Evolutionary conservation across 805 yeast genomes (phyloP), one percentile per base, ranked within the genome.

Genomic region (Sugiyamaella marilandica): DNA sequence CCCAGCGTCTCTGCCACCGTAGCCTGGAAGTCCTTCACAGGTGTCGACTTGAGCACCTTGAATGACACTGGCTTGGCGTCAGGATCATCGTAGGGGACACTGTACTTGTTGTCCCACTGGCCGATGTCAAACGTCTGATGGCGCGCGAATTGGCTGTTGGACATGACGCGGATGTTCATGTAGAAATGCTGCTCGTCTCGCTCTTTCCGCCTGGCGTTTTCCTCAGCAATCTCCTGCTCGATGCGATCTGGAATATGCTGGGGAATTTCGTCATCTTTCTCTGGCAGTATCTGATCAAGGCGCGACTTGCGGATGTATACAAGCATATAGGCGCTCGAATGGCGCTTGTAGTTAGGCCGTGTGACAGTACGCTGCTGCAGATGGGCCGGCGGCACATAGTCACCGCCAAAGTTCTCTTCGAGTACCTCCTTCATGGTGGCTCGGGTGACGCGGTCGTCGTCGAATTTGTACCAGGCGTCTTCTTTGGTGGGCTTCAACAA

Each of bases 311-410:
- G 78, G 57, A 91, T 79, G 65, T 94, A 94, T 2, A 94, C 98
- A 70, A 94, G 79, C 99, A 94, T 94, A 65, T 94, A 94, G 1
- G 99, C 99, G 41, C 94, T 87, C 0, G 98, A 91, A 36, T 89
- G 94, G 45, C 96, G 81, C 59, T 87, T 80, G 29, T 86, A 71
- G 44, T 78, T 74, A 53, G 60, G 54, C 26, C 64, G 61, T 21
- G 55, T 52, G 71, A 85, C 69, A n/a, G 31, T 33, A n/a, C 49
- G 32, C 32, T 41, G 52, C 14, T 46, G 52, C 49, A 70, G 72
- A 39, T 26, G 16, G 11, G 52, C 53, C 1, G 50, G 44, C 16
- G 57, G 54, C 8, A 59, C 58, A 53, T 78, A 79, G 51, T 83
- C 83, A 16, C 88, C 87, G 3, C 99, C 99, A 71, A 82, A 94